A percentile compares a stretch with the other conserved stretches of the same genome.
phyloP scores from a whole-genome alignment of 345 rosid species.

The Capsella bursapastoris region DNA sequence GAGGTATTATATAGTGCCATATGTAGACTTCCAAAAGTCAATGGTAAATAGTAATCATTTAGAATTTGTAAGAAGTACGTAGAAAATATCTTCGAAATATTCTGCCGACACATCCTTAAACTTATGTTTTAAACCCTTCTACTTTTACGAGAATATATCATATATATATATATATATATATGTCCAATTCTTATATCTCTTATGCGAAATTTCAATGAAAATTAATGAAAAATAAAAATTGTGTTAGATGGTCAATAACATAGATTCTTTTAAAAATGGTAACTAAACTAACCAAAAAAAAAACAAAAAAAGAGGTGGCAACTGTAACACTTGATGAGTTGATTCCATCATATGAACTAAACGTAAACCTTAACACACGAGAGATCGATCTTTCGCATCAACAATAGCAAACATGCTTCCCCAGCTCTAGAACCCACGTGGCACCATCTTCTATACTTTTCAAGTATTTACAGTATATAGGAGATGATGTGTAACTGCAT shows the following conservation, averaged over 20 bases:
- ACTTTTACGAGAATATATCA: background rate
- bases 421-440: constrained; percentile 22
- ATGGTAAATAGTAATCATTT: background rate
- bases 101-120: constrained; percentile 33
- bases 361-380: background rate
- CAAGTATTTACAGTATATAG: background rate
- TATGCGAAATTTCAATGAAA: background rate
- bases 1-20: background rate
- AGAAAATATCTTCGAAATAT: constrained; percentile 2
- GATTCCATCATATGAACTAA: background rate
- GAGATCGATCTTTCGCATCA: background rate
- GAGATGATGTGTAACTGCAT: constrained; percentile 1
- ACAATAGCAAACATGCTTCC: background rate
- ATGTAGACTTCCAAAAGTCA: constrained; percentile 14
- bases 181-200: background rate
- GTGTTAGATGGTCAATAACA: background rate
- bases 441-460: constrained; percentile 16
- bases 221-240: background rate
- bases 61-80: background rate
- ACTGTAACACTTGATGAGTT: too few species aligned
- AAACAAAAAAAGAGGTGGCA: too few species aligned
- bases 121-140: background rate
- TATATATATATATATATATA: background rate
- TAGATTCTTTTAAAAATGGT: too few species aligned
- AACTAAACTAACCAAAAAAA: too few species aligned